These are phyloP conservation scores for Phytopythium helicoides DNA, from an alignment of 352 stramenopile species.

Conservation along the genomic window DNA sequence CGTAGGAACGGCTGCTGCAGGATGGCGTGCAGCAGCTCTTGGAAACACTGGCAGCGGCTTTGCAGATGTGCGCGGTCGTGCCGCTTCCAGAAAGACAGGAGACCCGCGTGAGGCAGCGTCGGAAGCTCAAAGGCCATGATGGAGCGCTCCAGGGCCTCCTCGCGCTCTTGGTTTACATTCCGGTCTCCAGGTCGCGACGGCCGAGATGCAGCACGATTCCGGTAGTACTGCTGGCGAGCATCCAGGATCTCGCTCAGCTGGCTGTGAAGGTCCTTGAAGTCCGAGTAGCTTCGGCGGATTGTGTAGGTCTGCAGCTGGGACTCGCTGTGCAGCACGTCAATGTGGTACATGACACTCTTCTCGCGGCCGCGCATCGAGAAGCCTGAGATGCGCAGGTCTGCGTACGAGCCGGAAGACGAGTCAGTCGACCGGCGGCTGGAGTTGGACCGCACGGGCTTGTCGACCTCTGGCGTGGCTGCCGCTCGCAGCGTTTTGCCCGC, in stretches of 20 bases:
- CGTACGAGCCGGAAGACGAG: constrained; percentile 32
- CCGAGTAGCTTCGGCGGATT: constrained; percentile 81
- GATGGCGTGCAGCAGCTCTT: constrained; percentile 66
- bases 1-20: constrained; percentile 62
- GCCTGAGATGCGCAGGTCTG: constrained; percentile 65
- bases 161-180: constrained; percentile 9
- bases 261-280: constrained; percentile 77
- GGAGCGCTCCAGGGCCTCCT: constrained; percentile 47
- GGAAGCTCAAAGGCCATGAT: constrained; percentile 65
- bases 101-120: constrained; percentile 63
- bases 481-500: constrained; percentile 5
- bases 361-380: constrained; percentile 67
- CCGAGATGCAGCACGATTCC: constrained; percentile 23
- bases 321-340: constrained; percentile 74
- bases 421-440: constrained; percentile 43
- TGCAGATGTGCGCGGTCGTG: constrained; percentile 77
- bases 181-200: constrained; percentile 8
- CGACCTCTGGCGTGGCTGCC: background rate
- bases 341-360: constrained; percentile 88
- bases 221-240: constrained; percentile 57
- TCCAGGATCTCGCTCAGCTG: constrained; percentile 69
- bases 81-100: constrained; percentile 79
- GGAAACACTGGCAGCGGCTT: constrained; percentile 67
- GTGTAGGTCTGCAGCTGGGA: constrained; percentile 81
- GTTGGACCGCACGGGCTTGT: constrained; percentile 8